A percentile compares a stretch with the other conserved stretches of the same genome.
These are phyloP conservation scores for Papiliotrema laurentii DNA, from an alignment of 1,284 basidiomycete species.

Conservation along the genomic window DNA sequence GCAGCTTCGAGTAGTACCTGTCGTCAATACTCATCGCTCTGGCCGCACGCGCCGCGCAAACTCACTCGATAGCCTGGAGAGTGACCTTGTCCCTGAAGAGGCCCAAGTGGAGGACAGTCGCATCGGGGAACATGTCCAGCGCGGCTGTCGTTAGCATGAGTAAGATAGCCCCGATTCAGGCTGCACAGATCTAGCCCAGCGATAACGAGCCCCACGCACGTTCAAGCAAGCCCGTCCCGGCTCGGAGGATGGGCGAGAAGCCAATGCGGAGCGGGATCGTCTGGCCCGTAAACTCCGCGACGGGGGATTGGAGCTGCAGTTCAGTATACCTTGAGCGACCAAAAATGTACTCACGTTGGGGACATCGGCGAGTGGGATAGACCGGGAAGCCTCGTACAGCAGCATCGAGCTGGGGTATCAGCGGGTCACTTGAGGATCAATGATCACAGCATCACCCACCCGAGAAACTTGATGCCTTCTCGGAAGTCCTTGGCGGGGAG, in stretches of 20 bases:
- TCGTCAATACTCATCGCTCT: neutral
- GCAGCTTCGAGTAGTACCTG: slow-evolving; percentile 87
- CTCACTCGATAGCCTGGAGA: slow-evolving; percentile 87
- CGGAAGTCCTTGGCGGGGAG: slow-evolving; percentile 41
- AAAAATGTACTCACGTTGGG: slow-evolving; percentile 29
- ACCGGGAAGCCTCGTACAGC: slow-evolving; percentile 33
- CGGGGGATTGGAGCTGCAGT: slow-evolving; percentile 42
- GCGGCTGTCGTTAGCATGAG: slow-evolving; percentile 46
- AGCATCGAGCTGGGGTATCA: slow-evolving; percentile 30
- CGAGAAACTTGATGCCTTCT: slow-evolving; percentile 33
- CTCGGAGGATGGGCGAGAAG: slow-evolving; percentile 83
- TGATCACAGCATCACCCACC: slow-evolving; percentile 23
- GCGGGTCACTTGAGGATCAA: neutral
- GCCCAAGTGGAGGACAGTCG: slow-evolving; percentile 85
- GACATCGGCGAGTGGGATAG: slow-evolving; percentile 29
- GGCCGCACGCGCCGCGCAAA: slow-evolving; percentile 9
- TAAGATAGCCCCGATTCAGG: neutral
- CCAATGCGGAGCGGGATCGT: slow-evolving; percentile 62
- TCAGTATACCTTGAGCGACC: neutral
- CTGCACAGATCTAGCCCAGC: too few species aligned
- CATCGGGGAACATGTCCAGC: slow-evolving; percentile 74
- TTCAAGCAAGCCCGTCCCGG: slow-evolving; percentile 91
- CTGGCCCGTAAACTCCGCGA: slow-evolving; percentile 47
- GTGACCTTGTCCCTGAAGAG: slow-evolving; percentile 84
- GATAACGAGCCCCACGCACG: slow-evolving; percentile 53